phyloP scores from a whole-genome alignment of 108 stramenopile species.

The Parietichytrium sp. region DNA sequence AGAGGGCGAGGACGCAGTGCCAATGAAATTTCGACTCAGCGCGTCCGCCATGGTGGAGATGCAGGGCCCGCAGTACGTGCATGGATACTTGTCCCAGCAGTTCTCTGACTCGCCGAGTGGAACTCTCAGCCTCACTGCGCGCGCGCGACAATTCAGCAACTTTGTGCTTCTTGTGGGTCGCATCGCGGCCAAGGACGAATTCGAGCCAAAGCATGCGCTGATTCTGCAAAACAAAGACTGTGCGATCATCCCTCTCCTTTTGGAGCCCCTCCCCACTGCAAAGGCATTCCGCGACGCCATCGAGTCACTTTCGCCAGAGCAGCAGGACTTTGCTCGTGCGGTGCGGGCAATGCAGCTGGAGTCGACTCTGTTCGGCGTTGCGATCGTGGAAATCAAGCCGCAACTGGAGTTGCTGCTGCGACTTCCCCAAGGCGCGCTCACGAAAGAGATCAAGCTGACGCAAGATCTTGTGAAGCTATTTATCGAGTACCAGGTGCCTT shows the following conservation, averaged over 20 bases:
- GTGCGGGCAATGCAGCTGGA: conserved; percentile 77
- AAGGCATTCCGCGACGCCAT: conserved; percentile 83
- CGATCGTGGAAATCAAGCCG: conserved; percentile 77
- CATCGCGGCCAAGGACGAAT: conserved; percentile 61
- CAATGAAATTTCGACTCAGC: conserved; percentile 54
- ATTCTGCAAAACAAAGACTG: conserved; percentile 84
- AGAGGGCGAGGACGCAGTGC: not conserved
- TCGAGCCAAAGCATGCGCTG: conserved; percentile 77
- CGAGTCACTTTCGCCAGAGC: conserved; percentile 75
- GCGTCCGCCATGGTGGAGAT: conserved; percentile 61
- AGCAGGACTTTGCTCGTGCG: conserved; percentile 72
- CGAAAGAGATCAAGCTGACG: conserved; percentile 78
- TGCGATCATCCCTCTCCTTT: conserved; percentile 70
- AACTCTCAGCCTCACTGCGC: conserved; percentile 55
- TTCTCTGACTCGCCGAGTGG: conserved; percentile 43
- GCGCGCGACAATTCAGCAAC: conserved; percentile 74
- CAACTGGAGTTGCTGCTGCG: conserved; percentile 74
- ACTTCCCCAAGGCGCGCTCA: conserved; percentile 65
- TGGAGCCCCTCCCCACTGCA: conserved; percentile 75
- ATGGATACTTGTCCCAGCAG: conserved; percentile 67
- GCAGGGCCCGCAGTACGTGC: conserved; percentile 63
- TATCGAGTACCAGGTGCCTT: conserved; percentile 77
- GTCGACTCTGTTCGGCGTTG: conserved; percentile 75
- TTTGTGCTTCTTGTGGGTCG: conserved; percentile 73
- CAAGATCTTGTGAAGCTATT: conserved; percentile 78